Percentiles rank a stretch among this genome's conserved stretches.
Evolutionary conservation across 371 early-diverging fungal species (phyloP).

Genomic region (Umbelopsis sp.): DNA sequence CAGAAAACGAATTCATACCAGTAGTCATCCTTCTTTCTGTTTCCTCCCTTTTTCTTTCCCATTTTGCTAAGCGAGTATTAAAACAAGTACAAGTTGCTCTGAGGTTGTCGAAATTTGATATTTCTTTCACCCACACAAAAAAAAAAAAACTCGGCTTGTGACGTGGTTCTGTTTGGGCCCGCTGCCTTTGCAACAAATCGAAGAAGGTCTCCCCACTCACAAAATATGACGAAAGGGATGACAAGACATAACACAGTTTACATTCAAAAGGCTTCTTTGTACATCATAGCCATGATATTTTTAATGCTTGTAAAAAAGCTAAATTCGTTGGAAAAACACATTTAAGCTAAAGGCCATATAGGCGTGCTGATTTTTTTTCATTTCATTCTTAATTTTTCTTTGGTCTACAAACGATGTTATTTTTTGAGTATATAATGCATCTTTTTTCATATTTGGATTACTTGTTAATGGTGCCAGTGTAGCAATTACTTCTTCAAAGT

Average conservation of each 20-base stretch:
- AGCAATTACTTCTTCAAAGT: slow-evolving; percentile 53
- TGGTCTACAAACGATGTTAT: slow-evolving; percentile 1
- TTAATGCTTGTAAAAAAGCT: too few relatives aligned
- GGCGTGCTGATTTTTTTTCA: too few relatives aligned
- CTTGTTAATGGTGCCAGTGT: slow-evolving; percentile 69
- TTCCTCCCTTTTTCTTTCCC: slow-evolving; percentile 57
- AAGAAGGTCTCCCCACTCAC: background rate
- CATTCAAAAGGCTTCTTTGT: too few relatives aligned
- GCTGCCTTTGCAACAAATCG: background rate
- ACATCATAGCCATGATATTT: too few relatives aligned
- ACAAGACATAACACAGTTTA: too few relatives aligned
- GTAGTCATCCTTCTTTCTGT: slow-evolving; percentile 56
- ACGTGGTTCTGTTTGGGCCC: slow-evolving; percentile 1
- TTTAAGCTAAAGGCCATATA: too few relatives aligned
- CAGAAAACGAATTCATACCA: slow-evolving; percentile 31
- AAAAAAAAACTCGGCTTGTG: slow-evolving; percentile 9
- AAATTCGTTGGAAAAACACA: too few relatives aligned
- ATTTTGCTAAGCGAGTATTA: slow-evolving; percentile 23
- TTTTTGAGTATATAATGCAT: background rate
- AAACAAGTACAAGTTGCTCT: background rate
- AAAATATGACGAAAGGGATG: too few relatives aligned
- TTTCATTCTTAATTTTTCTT: background rate
- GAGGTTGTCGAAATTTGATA: background rate
- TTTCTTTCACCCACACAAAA: background rate
- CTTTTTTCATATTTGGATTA: slow-evolving; percentile 26